Conservation (phyloP, 768 basidiomycete genomes). For the Boletus coccyginus region DNA sequence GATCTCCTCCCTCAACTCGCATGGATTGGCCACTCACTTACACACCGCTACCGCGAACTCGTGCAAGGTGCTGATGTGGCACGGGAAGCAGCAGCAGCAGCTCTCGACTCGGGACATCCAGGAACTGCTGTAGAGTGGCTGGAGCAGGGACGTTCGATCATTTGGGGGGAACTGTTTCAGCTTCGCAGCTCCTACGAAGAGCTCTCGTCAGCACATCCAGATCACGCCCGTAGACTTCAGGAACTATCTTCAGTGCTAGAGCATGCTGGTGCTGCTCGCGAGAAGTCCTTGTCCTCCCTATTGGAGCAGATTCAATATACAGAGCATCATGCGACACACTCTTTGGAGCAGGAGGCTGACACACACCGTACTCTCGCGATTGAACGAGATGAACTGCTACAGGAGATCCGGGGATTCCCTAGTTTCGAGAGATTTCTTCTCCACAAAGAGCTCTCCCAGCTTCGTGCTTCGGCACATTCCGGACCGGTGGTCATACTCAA, state of each 20-base stretch:
- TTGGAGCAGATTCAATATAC: not conserved
- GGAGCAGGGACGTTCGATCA: constrained; percentile 16
- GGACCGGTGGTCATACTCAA: not conserved
- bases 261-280: not conserved
- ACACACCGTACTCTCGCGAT: constrained; percentile 6
- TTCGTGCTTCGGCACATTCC: not conserved
- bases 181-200: too few relatives aligned
- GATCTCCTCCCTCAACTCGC: constrained; percentile 19
- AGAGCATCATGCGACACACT: too few relatives aligned
- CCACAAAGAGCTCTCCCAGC: constrained; percentile 1
- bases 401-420: not conserved
- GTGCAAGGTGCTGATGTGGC: not conserved
- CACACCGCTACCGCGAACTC: constrained; percentile 1
- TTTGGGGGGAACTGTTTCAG: constrained; percentile 9
- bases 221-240: too few relatives aligned
- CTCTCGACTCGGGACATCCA: not conserved
- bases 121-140: constrained; percentile 16
- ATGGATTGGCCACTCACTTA: constrained; percentile 1
- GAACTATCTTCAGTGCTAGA: not conserved
- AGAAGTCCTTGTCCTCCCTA: not conserved
- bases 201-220: too few relatives aligned
- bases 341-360: not conserved
- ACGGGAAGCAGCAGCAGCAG: constrained; percentile 6
- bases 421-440: constrained; percentile 6
- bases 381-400: not conserved